Percentiles rank a stretch among this genome's conserved stretches.
phyloP scores from a whole-genome alignment of 1,139 yeast species.

The Kodamaea sp. region DNA sequence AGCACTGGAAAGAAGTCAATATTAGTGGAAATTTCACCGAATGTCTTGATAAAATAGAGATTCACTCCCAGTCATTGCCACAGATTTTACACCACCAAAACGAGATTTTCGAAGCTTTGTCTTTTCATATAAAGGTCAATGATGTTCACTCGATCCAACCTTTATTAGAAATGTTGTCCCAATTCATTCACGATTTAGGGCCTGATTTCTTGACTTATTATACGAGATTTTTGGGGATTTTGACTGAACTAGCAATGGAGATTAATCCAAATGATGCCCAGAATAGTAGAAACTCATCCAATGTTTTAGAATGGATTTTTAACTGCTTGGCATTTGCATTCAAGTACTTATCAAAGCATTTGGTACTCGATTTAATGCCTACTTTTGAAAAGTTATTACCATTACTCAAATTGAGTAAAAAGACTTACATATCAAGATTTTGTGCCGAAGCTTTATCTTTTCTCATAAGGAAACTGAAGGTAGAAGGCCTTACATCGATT shows the following conservation, averaged over 20 bases:
- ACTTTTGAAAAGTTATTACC: constrained; percentile 71
- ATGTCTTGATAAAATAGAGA: constrained; percentile 58
- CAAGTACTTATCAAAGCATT: constrained; percentile 72
- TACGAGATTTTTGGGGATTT: constrained; percentile 47
- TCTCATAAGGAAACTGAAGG: constrained; percentile 67
- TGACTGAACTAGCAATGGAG: constrained; percentile 53
- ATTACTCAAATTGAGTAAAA: constrained; percentile 52
- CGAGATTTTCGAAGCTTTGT: constrained; percentile 57
- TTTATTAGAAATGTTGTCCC: constrained; percentile 74
- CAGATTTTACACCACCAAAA: constrained; percentile 74
- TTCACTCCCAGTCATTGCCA: constrained; percentile 69
- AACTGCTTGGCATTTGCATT: constrained; percentile 84
- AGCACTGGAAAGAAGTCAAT: constrained; percentile 88
- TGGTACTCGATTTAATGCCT: constrained; percentile 63
- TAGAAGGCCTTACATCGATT: constrained; percentile 48
- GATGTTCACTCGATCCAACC: constrained; percentile 82
- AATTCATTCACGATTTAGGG: constrained; percentile 90
- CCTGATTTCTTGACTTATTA: constrained; percentile 83
- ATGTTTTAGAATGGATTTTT: constrained; percentile 80
- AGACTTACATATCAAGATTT: constrained; percentile 72
- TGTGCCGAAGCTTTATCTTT: constrained; percentile 91
- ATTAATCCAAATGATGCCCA: constrained; percentile 48
- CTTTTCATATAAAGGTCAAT: constrained; percentile 49
- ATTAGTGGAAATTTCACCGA: constrained; percentile 71
- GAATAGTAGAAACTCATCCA: constrained; percentile 51